A percentile compares a stretch with the other conserved stretches of the same genome.
phyloP scores from a whole-genome alignment of 2,329 filamentous ascomycete genomes.

The Aureobasidium sp. region DNA sequence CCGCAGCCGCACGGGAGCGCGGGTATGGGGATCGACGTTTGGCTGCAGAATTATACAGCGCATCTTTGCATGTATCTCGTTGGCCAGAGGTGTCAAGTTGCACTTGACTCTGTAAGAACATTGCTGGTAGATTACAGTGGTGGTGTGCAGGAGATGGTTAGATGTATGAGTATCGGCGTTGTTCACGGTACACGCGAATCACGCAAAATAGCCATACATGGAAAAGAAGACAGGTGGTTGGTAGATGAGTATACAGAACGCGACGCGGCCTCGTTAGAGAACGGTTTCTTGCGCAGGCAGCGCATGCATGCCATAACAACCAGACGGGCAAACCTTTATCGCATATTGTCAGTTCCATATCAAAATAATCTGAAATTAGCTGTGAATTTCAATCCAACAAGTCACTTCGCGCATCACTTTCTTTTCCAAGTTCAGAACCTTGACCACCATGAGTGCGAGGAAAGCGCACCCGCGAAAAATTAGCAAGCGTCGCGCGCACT shows the following conservation, averaged over 20 bases:
- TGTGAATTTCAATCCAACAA: neutral
- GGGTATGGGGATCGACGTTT: slow-evolving; percentile 11
- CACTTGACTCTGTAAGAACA: neutral
- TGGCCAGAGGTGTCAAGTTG: neutral
- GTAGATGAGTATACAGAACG: slow-evolving; percentile 5
- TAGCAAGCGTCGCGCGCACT: too few species aligned
- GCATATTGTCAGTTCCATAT: neutral
- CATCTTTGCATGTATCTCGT: neutral
- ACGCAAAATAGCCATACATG: neutral
- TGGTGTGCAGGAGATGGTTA: neutral
- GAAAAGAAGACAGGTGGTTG: slow-evolving; percentile 14
- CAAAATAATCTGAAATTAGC: neutral
- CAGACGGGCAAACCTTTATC: neutral
- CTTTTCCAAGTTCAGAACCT: neutral
- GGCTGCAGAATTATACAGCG: slow-evolving; percentile 1
- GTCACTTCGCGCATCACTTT: neutral
- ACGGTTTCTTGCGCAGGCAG: neutral
- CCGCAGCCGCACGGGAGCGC: slow-evolving; percentile 4
- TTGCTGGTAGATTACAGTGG: neutral
- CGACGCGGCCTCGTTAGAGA: neutral
- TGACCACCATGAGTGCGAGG: neutral
- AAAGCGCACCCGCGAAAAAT: neutral
- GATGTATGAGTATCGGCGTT: neutral
- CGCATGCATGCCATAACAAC: slow-evolving; percentile 6
- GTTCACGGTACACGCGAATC: neutral